phyloP scores from a whole-genome alignment of 2,329 filamentous ascomycete genomes.

The Fusarium chlamydosporum region DNA sequence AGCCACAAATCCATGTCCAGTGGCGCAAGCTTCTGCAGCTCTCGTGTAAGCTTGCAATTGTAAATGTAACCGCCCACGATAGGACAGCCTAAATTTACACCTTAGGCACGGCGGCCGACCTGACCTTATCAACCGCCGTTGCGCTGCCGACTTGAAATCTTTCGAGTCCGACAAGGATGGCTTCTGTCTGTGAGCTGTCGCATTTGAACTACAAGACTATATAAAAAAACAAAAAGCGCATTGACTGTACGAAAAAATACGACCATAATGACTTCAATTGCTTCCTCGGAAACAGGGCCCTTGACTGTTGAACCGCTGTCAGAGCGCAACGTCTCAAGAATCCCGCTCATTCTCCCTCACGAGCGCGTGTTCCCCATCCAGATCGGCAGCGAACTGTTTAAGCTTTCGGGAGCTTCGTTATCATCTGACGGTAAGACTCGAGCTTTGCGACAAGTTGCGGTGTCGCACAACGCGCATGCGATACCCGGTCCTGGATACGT shows the following conservation, averaged over 20 bases:
- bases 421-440: conserved; percentile 75
- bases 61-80: background rate
- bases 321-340: conserved; percentile 60
- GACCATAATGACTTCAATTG: conserved; percentile 43
- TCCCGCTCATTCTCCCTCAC: conserved; percentile 73
- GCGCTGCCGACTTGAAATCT: conserved; percentile 14
- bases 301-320: conserved; percentile 47
- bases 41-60: conserved; percentile 25
- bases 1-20: conserved; percentile 29
- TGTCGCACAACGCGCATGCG: conserved; percentile 3
- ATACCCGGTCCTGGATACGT: background rate
- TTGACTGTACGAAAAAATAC: background rate
- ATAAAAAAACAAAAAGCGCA: background rate
- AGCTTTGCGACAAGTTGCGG: conserved; percentile 18
- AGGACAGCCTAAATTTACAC: conserved; percentile 27
- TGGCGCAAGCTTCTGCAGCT: conserved; percentile 42
- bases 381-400: conserved; percentile 79
- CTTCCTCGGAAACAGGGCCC: conserved; percentile 48
- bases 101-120: conserved; percentile 15
- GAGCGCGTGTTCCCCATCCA: conserved; percentile 82
- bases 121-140: conserved; percentile 12
- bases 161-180: conserved; percentile 32
- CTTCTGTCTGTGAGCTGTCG: conserved; percentile 26
- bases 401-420: conserved; percentile 79
- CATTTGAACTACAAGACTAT: conserved; percentile 14